Evolutionary conservation across 148 eudicot species (phyloP).

Genomic region (Gaultheria prostrata): DNA sequence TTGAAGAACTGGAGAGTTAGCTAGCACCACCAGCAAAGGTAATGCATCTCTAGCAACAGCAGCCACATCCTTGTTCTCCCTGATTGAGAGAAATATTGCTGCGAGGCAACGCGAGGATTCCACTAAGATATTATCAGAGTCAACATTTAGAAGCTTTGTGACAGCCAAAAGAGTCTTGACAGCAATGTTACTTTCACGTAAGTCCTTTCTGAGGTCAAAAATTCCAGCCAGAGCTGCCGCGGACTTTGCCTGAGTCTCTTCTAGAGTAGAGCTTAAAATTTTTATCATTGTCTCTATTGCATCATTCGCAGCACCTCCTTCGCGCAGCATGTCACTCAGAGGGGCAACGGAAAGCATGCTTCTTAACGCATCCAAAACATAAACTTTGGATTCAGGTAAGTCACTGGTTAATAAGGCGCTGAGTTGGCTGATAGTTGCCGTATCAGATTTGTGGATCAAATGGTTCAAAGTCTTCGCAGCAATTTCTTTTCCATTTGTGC

Average conservation of each 20-base stretch:
- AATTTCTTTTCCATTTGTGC: slow-evolving; percentile 89
- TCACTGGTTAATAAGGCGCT: slow-evolving; percentile 90
- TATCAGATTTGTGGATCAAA: slow-evolving; percentile 93
- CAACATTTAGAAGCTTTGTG: slow-evolving; percentile 62
- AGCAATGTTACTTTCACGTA: slow-evolving; percentile 81
- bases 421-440: slow-evolving; percentile 95
- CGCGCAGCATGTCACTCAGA: slow-evolving; percentile 73
- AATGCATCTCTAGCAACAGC: slow-evolving; percentile 70
- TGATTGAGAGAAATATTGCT: slow-evolving; percentile 84
- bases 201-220: slow-evolving; percentile 77
- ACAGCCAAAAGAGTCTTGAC: slow-evolving; percentile 63
- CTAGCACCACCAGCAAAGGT: slow-evolving; percentile 59
- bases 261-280: slow-evolving; percentile 66
- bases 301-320: slow-evolving; percentile 97
- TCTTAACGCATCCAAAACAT: slow-evolving; percentile 85
- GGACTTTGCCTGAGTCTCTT: slow-evolving; percentile 93
- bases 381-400: slow-evolving; percentile 89
- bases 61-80: slow-evolving; percentile 76
- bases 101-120: slow-evolving; percentile 78
- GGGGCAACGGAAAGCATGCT: slow-evolving; percentile 86
- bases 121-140: slow-evolving; percentile 60
- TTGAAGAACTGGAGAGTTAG: slow-evolving; percentile 66
- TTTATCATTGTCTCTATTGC: slow-evolving; percentile 87
- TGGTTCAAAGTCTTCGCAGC: slow-evolving; percentile 95
- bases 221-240: slow-evolving; percentile 89